Evolutionary conservation across 202 grass and related monocot genomes (phyloP).

Genomic region (Eragrostis tef): DNA sequence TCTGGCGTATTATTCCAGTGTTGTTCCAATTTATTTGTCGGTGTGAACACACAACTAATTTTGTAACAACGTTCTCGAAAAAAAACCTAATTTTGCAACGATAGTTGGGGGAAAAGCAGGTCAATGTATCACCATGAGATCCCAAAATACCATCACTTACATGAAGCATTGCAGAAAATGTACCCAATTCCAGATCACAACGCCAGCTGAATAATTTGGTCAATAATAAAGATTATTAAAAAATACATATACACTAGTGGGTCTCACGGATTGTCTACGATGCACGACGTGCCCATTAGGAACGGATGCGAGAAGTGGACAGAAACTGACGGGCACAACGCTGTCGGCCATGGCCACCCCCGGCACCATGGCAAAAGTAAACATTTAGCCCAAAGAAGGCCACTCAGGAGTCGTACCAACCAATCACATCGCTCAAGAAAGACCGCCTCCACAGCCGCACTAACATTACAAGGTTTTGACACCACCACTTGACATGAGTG

Average conservation of each 20-base stretch:
- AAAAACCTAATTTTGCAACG: background rate
- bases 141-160: background rate
- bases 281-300: background rate
- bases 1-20: background rate
- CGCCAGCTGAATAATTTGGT: slow-evolving; percentile 10
- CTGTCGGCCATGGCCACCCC: background rate
- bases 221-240: background rate
- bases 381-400: background rate
- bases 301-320: background rate
- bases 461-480: slow-evolving; percentile 59
- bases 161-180: background rate
- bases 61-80: no score
- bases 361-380: background rate
- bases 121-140: background rate
- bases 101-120: background rate
- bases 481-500: slow-evolving; percentile 78
- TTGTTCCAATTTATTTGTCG: background rate
- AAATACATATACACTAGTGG: slow-evolving; percentile 14
- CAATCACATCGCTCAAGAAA: background rate
- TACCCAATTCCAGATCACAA: background rate
- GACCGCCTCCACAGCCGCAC: background rate
- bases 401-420: background rate
- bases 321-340: background rate
- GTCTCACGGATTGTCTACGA: background rate
- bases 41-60: no score